These are phyloP conservation scores for Tolypocladium guangdongense DNA, from an alignment of 2,329 filamentous ascomycete genomes.

Conservation along the genomic window DNA sequence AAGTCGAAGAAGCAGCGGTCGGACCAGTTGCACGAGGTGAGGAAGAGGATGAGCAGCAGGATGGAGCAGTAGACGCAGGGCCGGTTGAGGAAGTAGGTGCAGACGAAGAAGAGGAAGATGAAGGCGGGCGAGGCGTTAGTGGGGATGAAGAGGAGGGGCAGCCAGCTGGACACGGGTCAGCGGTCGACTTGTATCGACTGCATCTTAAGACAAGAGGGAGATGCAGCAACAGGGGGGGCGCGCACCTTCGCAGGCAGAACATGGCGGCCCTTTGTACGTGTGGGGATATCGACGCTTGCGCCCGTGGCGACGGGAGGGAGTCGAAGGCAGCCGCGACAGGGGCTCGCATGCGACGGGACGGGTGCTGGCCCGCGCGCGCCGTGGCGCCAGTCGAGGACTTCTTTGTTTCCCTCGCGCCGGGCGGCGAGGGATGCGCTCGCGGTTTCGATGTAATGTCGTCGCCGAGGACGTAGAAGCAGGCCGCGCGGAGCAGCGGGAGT, in stretches of 20 bases:
- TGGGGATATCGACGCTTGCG: background rate
- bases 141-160: conserved; percentile 79
- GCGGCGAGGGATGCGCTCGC: background rate
- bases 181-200: too few relatives aligned
- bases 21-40: conserved; percentile 83
- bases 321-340: background rate
- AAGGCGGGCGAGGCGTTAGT: conserved; percentile 77
- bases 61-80: conserved; percentile 98
- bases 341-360: background rate
- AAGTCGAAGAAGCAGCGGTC: conserved; percentile 92
- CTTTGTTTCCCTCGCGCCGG: background rate
- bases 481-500: background rate
- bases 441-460: background rate
- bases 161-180: conserved; percentile 46
- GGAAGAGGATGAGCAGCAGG: conserved; percentile 87
- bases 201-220: too few relatives aligned
- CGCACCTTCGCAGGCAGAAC: conserved; percentile 53
- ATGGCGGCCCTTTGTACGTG: conserved; percentile 23
- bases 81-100: conserved; percentile 91
- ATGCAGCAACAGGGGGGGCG: background rate
- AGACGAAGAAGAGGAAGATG: conserved; percentile 80
- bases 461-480: background rate
- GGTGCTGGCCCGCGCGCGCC: background rate
- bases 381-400: background rate
- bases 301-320: background rate